Percentiles rank a stretch among this genome's conserved stretches.
phyloP scores from a whole-genome alignment of 2,329 filamentous ascomycete genomes.

The Ophiocordyceps robertsii region DNA sequence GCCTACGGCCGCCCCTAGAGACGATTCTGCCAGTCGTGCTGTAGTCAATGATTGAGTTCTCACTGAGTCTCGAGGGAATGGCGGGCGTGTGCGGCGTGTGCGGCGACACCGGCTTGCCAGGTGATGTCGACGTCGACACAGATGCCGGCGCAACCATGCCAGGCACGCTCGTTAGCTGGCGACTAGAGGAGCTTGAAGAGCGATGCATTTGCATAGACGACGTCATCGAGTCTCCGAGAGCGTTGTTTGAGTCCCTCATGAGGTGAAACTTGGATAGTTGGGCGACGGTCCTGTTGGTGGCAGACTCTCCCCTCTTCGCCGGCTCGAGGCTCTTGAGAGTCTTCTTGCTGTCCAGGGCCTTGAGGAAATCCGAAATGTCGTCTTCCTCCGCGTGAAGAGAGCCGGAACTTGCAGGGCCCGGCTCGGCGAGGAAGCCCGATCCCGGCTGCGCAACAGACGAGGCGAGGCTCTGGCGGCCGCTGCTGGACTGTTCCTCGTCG shows the following conservation, averaged over 20 bases:
- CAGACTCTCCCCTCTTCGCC: constrained; percentile 52
- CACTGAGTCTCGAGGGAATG: constrained; percentile 83
- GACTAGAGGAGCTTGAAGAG: constrained; percentile 61
- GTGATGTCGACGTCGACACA: constrained; percentile 75
- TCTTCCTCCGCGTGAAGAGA: constrained; percentile 69
- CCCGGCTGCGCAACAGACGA: constrained; percentile 60
- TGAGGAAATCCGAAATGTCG: constrained; percentile 86
- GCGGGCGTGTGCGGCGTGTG: constrained; percentile 89
- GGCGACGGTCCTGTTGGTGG: constrained; percentile 62
- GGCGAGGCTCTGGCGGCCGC: constrained; percentile 62
- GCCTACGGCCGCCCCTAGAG: constrained; percentile 14
- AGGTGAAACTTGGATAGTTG: constrained; percentile 75
- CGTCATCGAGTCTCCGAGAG: constrained; percentile 83
- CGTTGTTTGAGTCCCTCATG: constrained; percentile 81
- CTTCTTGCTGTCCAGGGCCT: constrained; percentile 75
- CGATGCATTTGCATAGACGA: constrained; percentile 77
- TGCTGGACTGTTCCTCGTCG: constrained; percentile 66
- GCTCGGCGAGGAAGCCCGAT: constrained; percentile 65
- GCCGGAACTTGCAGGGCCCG: constrained; percentile 51
- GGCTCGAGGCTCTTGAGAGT: constrained; percentile 70
- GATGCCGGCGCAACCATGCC: constrained; percentile 61
- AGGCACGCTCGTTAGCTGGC: constrained; percentile 44
- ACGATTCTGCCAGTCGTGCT: constrained; percentile 14
- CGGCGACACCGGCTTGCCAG: constrained; percentile 77
- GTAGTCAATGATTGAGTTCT: constrained; percentile 57